Evolutionary conservation across 352 stramenopile species (phyloP), one percentile per base, ranked within the genome.

Genomic region (Globisporangium perplexum): DNA sequence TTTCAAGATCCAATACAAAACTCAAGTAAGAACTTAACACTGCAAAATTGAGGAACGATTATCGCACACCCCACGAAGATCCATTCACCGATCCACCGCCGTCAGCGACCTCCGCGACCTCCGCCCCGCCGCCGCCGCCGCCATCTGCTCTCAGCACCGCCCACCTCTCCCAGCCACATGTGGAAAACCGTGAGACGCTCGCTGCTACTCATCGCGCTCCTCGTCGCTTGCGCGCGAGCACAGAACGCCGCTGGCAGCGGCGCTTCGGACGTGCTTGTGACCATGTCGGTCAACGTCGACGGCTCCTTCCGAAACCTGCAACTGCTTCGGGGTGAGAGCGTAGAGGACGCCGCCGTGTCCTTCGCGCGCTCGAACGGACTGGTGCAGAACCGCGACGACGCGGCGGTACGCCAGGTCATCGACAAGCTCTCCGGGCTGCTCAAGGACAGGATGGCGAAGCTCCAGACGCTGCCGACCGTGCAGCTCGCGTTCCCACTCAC

Each of bases 341-440:
- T 77, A 46, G 72, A 90, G 49, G 68, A 82, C 31, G 82, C 82
- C 0, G 82, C 77, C 15, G 46, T 71, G 26, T 77, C 67, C 17
- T 93, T 93, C 49, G 77, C 74, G 7, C 71, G 68, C n/a, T 71
- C 65, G 46, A 73, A 88, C 36, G 79, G 77, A 1, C 69, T 92
- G 23, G 63, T 80, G 52, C 50, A 63, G 17, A 57, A 72, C 43
- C 72, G 69, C 41, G 72, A 90, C 48, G 70, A 80, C 36, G 56
- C 57, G 12, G 63, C 65, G 20, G 69, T 84, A 46, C 82, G 74
- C 20, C 55, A 81, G 2, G 64, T 88, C 20, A 67, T 93, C 30
- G 73, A 83, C 39, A 67, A 88, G 44, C 63, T 93, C 47, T 90
- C 82, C 3, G 65, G 70, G 10, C 50, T 90, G 45, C 66, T 93